phyloP scores from a whole-genome alignment of 139 green algal genomes.

The Nannochloris sp. region DNA sequence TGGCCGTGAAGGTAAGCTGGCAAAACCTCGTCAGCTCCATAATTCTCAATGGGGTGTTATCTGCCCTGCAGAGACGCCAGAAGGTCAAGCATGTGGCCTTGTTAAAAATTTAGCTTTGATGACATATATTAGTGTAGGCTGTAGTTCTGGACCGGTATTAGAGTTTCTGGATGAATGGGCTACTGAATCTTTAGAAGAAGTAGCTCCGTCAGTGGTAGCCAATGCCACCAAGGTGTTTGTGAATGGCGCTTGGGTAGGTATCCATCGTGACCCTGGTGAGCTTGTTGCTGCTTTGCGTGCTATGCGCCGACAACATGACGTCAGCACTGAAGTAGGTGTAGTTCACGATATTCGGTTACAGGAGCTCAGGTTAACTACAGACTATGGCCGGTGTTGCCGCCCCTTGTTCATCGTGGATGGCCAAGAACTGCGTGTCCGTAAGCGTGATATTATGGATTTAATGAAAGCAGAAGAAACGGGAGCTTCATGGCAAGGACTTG shows the following conservation, averaged over 20 bases:
- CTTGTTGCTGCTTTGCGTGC: constrained; percentile 70
- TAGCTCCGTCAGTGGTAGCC: constrained; percentile 54
- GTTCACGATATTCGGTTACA: constrained; percentile 80
- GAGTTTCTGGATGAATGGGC: constrained; percentile 77
- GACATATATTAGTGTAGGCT: constrained; percentile 78
- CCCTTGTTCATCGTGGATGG: constrained; percentile 93
- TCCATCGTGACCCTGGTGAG: constrained; percentile 62
- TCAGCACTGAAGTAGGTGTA: constrained; percentile 71
- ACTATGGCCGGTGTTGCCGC: constrained; percentile 74
- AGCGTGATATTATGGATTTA: constrained; percentile 65
- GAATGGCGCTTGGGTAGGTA: constrained; percentile 70
- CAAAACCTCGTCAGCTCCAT: constrained; percentile 98
- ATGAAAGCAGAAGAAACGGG: constrained; percentile 26
- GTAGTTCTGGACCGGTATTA: constrained; percentile 51
- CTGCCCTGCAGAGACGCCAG: constrained; percentile 92
- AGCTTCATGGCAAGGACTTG: constrained; percentile 50
- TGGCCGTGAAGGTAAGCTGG: constrained; percentile 84
- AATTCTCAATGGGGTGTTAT: constrained; percentile 99
- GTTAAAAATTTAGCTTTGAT: constrained; percentile 99
- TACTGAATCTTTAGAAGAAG: constrained; percentile 73
- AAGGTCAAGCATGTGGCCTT: constrained; percentile 89
- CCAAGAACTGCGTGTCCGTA: constrained; percentile 75
- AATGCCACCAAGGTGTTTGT: constrained; percentile 77
- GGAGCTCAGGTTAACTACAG: constrained; percentile 82
- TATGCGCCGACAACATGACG: constrained; percentile 63